Base-by-base conservation (phyloP, 306 rosid species). In the Mimosa bimucronata region DNA sequence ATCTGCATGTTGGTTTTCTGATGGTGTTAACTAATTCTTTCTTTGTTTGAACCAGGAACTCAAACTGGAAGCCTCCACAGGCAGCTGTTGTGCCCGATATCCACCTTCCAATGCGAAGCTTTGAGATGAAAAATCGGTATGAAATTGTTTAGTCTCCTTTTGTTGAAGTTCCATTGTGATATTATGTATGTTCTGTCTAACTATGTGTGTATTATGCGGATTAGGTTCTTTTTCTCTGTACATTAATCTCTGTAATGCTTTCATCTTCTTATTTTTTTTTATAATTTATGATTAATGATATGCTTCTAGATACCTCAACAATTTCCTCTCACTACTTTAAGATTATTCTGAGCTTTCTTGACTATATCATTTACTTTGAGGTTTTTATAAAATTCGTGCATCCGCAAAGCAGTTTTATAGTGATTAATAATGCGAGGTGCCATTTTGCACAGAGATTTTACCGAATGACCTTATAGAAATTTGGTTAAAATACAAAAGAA, bases 51-150 rank as follows among this genome's bases (percentile, higher is more conserved):
- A 79, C 41, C 91, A 94, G 91, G 89, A 84, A 41, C 80, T 86
- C 87, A 41, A 81, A 42, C 77, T 86, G 91, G 91, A 90, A 87
- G 79, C 81, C 90, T 74, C 82, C 88, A 71, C 92, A 83, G 68
- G 97, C 95, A 60, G 92, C 96, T 57, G 75, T 91, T 75, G 58
- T 85, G 19, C 87, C 93, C 4, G 83, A 76, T 83, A 76, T 87
- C 77, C 99, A 95, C 84, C 98, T 95, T 48, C 99, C 99, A 19
- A 95, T 91, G 99, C 99, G 99, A 23, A 95, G 98, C 70, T 90
- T 84, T 10, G 98, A 95, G 85, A 66, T 88, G 57, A 93, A 95
- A 80, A 90, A 95, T 80, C 88, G 96, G 98, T 90, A 70, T 76
- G 76, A 80, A 52, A 38, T 41, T n/a, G 28, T 72, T 74, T 8